Base-by-base conservation (phyloP, 352 stramenopile species). In the Globisporangium apiculatum region DNA sequence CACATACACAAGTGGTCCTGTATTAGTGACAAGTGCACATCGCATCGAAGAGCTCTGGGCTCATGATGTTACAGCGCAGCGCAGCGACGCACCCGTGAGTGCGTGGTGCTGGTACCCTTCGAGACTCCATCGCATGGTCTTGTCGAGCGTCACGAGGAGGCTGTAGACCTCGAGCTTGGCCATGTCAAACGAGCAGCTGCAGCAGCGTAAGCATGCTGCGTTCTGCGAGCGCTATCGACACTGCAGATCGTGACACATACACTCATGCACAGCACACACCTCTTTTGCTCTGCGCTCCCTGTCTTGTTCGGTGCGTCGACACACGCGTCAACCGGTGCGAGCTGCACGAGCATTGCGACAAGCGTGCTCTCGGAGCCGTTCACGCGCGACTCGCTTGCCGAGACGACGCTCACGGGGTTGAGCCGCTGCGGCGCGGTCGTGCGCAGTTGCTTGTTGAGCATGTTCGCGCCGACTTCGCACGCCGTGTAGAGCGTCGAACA, bases 151-250 rank as follows among this genome's bases (percentile, higher is more conserved):
- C 48, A 90, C 49, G 1, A 86, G 72, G 46, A 90, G 69, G 51
- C 77, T 87, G 58, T 86, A 90, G 62, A 88, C 69, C 53, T 86
- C 70, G 36, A 86, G 61, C 51, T 75, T 71, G 11, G 60, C 51
- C 76, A 89, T 88, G 46, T 86, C 65, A 48, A 87, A 87, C 4
- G 66, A 71, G 57, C 79, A 90, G 6, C 75, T 86, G 37, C 14
- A 58, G 37, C 3, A n/a, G 1, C 17, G 55, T 11, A 9, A 18
- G 43, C 47, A 35, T n/a, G 17, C 24, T 31, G 24, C 24, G 24
- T 31, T 31, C 24, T 31, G 3, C 24, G 24, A 31, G 24, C 24
- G 24, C 24, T 31, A 2, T 31, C 24, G 24, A 31, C 24, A 3
- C 24, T 31, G 24, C 24, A 31, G 24, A 31, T 31, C 24, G 24